Conservation (phyloP, 345 rosid species). For the Trapa bicornis region DNA sequence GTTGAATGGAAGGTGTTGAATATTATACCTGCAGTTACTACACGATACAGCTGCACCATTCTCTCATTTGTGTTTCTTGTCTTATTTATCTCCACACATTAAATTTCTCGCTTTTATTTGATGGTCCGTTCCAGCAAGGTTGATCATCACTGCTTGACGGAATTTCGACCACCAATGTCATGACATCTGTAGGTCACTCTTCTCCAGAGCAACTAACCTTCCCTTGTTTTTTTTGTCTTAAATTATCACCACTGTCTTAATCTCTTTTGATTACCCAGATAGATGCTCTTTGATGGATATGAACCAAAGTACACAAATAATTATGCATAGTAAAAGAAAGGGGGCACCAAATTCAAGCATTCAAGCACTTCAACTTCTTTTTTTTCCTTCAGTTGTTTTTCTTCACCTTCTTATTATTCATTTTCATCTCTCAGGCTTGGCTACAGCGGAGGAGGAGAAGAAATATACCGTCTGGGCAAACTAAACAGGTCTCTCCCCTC, state of each 20-base stretch:
- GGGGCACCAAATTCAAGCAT: conserved; percentile 3
- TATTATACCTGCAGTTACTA: no score
- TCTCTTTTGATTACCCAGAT: neutral
- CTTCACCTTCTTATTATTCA: conserved; percentile 4
- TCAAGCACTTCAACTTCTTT: neutral
- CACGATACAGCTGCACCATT: no score
- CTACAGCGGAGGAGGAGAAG: conserved; percentile 64
- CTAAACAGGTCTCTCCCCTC: conserved; percentile 85
- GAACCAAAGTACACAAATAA: neutral
- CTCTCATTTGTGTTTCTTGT: no score
- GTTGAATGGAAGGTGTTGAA: no score
- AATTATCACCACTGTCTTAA: no score
- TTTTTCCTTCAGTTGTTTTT: neutral
- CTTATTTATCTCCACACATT: neutral
- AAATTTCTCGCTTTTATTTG: neutral
- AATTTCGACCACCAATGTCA: conserved; percentile 55
- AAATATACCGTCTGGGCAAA: conserved; percentile 70
- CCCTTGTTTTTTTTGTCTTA: neutral
- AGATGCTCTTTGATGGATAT: neutral
- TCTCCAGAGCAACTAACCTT: conserved; percentile 22
- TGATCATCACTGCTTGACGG: conserved; percentile 65
- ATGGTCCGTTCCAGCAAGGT: conserved; percentile 55
- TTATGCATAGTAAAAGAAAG: neutral
- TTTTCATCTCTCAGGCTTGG: conserved; percentile 1
- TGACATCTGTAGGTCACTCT: conserved; percentile 65